Conservation (phyloP, 208 protist genomes). For the Angomonas ambiguus region DNA sequence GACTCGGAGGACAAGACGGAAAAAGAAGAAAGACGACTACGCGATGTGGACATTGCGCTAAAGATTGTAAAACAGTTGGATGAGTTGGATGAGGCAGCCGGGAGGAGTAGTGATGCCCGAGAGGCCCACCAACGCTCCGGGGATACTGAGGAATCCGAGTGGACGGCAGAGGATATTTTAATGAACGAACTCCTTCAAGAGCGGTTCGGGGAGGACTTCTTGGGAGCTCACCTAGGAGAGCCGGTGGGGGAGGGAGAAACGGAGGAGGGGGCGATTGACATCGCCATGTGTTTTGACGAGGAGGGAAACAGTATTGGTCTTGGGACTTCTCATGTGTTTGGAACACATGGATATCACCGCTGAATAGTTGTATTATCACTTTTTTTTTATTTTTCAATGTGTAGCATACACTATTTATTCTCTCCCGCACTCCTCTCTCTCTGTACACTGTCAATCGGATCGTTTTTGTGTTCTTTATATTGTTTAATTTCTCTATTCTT, state of each 20-base stretch:
- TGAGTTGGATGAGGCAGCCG: neutral
- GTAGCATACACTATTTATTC: no score
- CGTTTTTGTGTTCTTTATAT: neutral
- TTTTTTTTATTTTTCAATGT: neutral
- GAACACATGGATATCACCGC: conserved; percentile 67
- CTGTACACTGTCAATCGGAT: no score
- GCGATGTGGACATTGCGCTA: conserved; percentile 1
- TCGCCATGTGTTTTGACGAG: conserved; percentile 74
- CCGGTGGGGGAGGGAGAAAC: neutral
- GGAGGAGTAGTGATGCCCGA: neutral
- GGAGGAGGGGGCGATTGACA: conserved; percentile 40
- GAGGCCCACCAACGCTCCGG: neutral
- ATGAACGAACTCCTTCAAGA: conserved; percentile 65
- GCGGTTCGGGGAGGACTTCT: conserved; percentile 27
- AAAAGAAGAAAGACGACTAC: neutral
- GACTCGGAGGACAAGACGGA: conserved; percentile 9
- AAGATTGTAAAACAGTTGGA: neutral
- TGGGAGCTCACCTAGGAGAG: no score
- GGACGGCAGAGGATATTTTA: conserved; percentile 36
- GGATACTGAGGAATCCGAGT: neutral
- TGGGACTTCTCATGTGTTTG: conserved; percentile 57
- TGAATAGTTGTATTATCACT: neutral
- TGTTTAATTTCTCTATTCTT: neutral
- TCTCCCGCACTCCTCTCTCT: no score
- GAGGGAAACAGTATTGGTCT: conserved; percentile 63